Conservation (phyloP, 2,329 filamentous ascomycete species). For the Aspergillus udagawae region DNA sequence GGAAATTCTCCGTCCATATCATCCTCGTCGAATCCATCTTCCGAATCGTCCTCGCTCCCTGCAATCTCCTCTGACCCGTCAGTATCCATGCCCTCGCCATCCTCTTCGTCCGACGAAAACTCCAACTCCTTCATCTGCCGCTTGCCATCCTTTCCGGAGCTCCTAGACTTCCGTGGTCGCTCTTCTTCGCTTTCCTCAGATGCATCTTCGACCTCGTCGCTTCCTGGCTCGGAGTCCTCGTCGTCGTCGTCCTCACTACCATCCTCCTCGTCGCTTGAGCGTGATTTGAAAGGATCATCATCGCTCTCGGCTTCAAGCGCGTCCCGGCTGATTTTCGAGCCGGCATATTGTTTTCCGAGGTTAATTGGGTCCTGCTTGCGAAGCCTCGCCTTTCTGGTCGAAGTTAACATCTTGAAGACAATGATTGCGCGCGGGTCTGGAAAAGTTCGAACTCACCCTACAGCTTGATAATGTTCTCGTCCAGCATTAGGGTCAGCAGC, state of each 20-base stretch:
- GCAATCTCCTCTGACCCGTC: conserved; percentile 23
- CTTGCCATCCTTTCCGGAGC: conserved; percentile 12
- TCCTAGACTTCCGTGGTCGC: conserved; percentile 3
- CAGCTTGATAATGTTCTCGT: conserved; percentile 80
- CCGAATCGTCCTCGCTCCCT: conserved; percentile 22
- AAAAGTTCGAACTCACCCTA: conserved; percentile 52
- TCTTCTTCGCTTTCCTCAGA: conserved; percentile 16
- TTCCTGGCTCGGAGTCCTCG: conserved; percentile 18
- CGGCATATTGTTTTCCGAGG: conserved; percentile 76
- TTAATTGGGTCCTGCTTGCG: conserved; percentile 65
- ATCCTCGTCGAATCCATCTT: conserved; percentile 23
- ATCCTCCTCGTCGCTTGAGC: conserved; percentile 34
- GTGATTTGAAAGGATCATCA: conserved; percentile 41
- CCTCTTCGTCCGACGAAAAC: conserved; percentile 10
- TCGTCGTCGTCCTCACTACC: conserved; percentile 22
- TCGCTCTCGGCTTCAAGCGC: conserved; percentile 58
- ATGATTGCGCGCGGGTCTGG: neutral
- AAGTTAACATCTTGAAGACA: conserved; percentile 11
- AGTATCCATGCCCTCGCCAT: conserved; percentile 17
- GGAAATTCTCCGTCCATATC: conserved; percentile 12
- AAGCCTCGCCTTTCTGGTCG: conserved; percentile 70
- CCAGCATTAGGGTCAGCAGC: conserved; percentile 50
- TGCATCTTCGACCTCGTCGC: conserved; percentile 23
- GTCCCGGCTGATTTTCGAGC: conserved; percentile 68
- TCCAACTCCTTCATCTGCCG: conserved; percentile 15